A percentile compares a stretch with the other conserved stretches of the same genome.
These are phyloP conservation scores for Stentor coeruleus DNA, from an alignment of 73 alveolate genomes.

Conservation along the genomic window DNA sequence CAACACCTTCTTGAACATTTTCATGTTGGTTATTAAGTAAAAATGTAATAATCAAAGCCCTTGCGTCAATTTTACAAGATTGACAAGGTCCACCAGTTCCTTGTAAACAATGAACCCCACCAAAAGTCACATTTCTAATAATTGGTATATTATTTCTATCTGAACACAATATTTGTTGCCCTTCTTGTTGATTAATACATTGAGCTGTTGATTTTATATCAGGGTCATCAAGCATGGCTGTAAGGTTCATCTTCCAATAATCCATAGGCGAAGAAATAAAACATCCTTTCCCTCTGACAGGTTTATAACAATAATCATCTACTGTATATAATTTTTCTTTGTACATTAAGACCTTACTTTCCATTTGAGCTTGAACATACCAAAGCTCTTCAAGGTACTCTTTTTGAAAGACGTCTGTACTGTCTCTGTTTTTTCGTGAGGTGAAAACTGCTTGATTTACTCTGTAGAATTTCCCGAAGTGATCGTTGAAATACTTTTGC, in stretches of 20 bases:
- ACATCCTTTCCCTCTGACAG: slow-evolving; percentile 91
- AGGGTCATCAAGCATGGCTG: slow-evolving; percentile 51
- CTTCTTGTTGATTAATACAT: slow-evolving; percentile 76
- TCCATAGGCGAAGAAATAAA: slow-evolving; percentile 89
- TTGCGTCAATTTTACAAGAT: slow-evolving; percentile 76
- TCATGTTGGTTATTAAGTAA: slow-evolving; percentile 73
- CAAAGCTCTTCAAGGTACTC: slow-evolving; percentile 72
- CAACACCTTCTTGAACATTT: slow-evolving; percentile 62
- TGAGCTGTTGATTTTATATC: slow-evolving; percentile 79
- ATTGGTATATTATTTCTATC: slow-evolving; percentile 91
- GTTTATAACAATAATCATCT: slow-evolving; percentile 91
- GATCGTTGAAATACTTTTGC: slow-evolving; percentile 61
- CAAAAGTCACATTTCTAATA: slow-evolving; percentile 75
- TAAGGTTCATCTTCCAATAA: slow-evolving; percentile 81
- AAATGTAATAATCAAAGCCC: slow-evolving; percentile 77
- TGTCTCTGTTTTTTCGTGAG: slow-evolving; percentile 39
- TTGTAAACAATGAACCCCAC: slow-evolving; percentile 72
- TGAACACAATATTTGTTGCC: slow-evolving; percentile 70
- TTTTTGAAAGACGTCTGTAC: slow-evolving; percentile 67
- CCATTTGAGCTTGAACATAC: slow-evolving; percentile 62
- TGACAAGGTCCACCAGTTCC: slow-evolving; percentile 66
- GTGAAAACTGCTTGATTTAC: slow-evolving; percentile 71
- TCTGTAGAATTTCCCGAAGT: slow-evolving; percentile 89
- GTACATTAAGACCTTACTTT: slow-evolving; percentile 41
- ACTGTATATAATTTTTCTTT: slow-evolving; percentile 48